Evolutionary conservation across 1,284 basidiomycete species (phyloP).

Genomic region (Cryptococcus sp.): DNA sequence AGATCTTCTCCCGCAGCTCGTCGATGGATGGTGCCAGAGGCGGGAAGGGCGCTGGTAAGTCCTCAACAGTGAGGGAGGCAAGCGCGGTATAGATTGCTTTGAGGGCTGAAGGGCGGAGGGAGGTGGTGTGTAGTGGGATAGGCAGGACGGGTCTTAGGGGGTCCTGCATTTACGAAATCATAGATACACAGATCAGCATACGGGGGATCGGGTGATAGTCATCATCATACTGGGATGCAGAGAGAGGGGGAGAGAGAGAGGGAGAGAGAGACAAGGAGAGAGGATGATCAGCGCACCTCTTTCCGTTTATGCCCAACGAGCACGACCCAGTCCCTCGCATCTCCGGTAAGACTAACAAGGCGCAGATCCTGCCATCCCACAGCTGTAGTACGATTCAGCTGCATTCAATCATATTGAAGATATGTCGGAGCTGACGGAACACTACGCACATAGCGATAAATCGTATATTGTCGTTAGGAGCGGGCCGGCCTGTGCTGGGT

Average conservation of each 20-base stretch:
- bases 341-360: conserved; percentile 27
- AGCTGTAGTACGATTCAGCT: conserved; percentile 29
- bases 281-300: conserved; percentile 38
- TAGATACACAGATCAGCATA: background rate
- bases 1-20: conserved; percentile 23
- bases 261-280: background rate
- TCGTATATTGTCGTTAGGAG: conserved; percentile 48
- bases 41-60: conserved; percentile 31
- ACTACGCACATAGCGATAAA: conserved; percentile 47
- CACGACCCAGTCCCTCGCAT: conserved; percentile 35
- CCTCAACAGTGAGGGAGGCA: conserved; percentile 10
- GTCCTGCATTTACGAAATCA: conserved; percentile 31
- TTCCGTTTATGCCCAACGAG: conserved; percentile 47
- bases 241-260: background rate
- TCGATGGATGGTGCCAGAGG: conserved; percentile 32
- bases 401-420: background rate
- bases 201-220: background rate
- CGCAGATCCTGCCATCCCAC: conserved; percentile 52
- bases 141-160: conserved; percentile 49
- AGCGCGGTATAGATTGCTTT: conserved; percentile 41
- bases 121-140: conserved; percentile 48
- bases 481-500: conserved; percentile 47
- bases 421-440: background rate
- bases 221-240: background rate
- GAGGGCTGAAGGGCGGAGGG: conserved; percentile 44